Base-by-base conservation (phyloP, 768 basidiomycete genomes). In the Mycena latifolia region DNA sequence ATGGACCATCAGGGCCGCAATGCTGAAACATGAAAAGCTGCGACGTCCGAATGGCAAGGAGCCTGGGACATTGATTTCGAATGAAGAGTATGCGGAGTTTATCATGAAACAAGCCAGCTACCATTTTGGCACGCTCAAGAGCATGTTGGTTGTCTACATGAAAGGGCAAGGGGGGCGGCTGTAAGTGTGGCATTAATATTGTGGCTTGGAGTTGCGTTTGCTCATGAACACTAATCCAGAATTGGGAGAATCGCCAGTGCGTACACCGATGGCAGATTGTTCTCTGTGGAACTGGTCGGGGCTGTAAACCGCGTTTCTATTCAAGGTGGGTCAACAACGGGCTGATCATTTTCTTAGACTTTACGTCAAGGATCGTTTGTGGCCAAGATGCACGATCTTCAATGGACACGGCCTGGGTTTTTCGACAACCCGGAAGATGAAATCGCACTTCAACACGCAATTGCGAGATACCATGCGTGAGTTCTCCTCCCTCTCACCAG, bases 391-490 rank as follows among this genome's bases (percentile, higher is more conserved):
- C 71, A 81, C 18, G 76, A 82, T 31, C 71, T 89, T 5, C 79
- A 80, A 0, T 90, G 89, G 89, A 81, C 83, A 9, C 72, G 76
- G 37, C 77, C 82, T 0, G 75, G 73, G 7, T 81, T 77, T 48
- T 88, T 89, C 60, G 76, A 77, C 31, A 67, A 54, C 8, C 65
- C 63, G 10, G 74, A 76, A 35, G 78, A 84, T 35, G 81, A 81
- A 64, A 52, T 76, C 5, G 82, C 82, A 5, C 74, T 89, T 14
- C 77, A 83, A 11, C 85, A 88, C 61, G 81, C 83, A 0, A 75
- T 87, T 28, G 81, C 85, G 9, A 78, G 89, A 67, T 90, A 90
- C 71, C 89, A 89, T 65, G 87, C 84, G 85, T 88, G 73, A 31
- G 80, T 37, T 53, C 20, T 25, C 8, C 46, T 20, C 27, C 12